Base-by-base conservation (phyloP, 345 rosid species). In the Arabis hirsuta region DNA sequence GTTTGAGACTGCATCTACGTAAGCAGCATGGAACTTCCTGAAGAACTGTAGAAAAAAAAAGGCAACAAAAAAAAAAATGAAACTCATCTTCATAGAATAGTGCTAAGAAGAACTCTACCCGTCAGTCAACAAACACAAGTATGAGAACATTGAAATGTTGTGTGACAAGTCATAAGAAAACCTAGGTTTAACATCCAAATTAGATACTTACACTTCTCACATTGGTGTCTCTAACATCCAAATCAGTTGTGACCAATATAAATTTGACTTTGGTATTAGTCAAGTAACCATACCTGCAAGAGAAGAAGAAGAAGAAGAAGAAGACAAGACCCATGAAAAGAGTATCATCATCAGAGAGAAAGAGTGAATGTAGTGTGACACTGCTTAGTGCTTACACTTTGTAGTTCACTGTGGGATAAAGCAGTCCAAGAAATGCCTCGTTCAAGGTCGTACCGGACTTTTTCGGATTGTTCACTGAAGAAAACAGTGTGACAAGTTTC, bases 191-290 rank as follows among this genome's bases (percentile, higher is more conserved):
- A 29, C 41, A 20, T 38, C 27, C 12, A 38, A 14, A 20, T 27
- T 22, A 46, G 36, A 36, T 8, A 73, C 96, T 90, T 77, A 90
- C 96, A 91, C 79, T 90, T 84, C 88, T 85, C 43, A 95, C 97
- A 77, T 95, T 94, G 0, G 89, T 93, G 73, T 95, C 97, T 83
- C 81, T 84, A 53, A 91, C 96, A 77, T 90, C 98, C 66, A 90
- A 72, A 87, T 95, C 96, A 4, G 92, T 88, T 0, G 94, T 90
- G 73, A 95, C 98, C 78, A 90, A 51, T 65, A 91, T 91, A 76
- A 95, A 90, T 67, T 95, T 95, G 65, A 91, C 99, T 82, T 91
- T 90, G 36, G 98, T 91, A 84, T 91, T 95, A 20, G 98, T 95
- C 88, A 95, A 82, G 80, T 89, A 91, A 63, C 96, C 96, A 63